phyloP scores from a whole-genome alignment of 306 rosid species.

The Inga oerstediana region DNA sequence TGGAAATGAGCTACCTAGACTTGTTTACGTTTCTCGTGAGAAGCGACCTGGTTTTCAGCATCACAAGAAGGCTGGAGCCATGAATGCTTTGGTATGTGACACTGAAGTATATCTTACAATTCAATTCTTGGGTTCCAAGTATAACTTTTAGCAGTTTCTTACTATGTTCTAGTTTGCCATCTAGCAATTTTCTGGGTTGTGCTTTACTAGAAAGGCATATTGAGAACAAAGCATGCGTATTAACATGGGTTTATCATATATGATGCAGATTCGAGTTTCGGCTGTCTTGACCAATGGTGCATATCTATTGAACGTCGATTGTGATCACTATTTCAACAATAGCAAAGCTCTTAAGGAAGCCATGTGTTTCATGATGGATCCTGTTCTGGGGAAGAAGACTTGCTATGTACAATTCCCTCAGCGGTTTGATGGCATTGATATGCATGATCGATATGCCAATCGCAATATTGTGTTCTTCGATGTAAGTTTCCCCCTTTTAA shows the following conservation, averaged over 20 bases:
- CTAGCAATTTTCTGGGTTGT: conserved; percentile 7
- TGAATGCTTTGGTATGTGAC: conserved; percentile 96
- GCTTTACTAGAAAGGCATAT: background rate
- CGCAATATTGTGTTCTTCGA: conserved; percentile 98
- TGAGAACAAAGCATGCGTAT: background rate
- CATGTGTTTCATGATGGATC: conserved; percentile 99
- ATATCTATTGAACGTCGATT: conserved; percentile 91
- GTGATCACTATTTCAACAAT: conserved; percentile 99
- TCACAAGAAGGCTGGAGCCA: conserved; percentile 99
- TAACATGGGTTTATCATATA: conserved; percentile 41
- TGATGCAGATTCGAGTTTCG: conserved; percentile 91
- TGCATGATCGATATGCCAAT: conserved; percentile 99
- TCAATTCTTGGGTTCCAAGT: conserved; percentile 17
- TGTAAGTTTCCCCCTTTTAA: conserved; percentile 50
- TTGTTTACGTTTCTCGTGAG: conserved; percentile 99
- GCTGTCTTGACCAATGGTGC: conserved; percentile 99
- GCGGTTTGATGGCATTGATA: conserved; percentile 98
- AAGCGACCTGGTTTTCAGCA: conserved; percentile 99
- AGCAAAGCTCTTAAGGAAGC: conserved; percentile 99
- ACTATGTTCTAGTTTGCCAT: background rate
- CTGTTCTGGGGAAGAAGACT: conserved; percentile 87
- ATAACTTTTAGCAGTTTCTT: conserved; percentile 2
- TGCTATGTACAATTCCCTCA: conserved; percentile 99
- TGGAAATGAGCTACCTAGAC: conserved; percentile 99
- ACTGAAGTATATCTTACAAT: conserved; percentile 21